Conservation (phyloP, 2,329 filamentous ascomycete species). For the Venturia asperata region DNA sequence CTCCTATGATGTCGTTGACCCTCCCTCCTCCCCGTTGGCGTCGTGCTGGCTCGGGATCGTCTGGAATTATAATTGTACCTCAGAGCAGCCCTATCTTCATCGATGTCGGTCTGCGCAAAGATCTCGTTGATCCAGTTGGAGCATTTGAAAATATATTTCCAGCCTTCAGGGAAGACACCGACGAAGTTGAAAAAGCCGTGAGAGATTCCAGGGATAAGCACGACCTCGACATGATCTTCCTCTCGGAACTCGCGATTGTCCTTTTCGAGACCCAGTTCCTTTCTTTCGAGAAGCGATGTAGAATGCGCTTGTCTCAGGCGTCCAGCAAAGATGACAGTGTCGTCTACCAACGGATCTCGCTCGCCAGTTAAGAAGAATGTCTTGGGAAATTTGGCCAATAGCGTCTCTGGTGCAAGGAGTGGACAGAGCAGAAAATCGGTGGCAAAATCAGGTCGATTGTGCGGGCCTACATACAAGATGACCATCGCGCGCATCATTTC, state of each 20-base stretch:
- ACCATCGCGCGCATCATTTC: slow-evolving; percentile 99
- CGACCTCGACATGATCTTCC: slow-evolving; percentile 71
- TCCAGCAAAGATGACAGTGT: slow-evolving; percentile 93
- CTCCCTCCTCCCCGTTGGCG: slow-evolving; percentile 13
- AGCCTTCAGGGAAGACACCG: slow-evolving; percentile 77
- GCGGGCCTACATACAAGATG: slow-evolving; percentile 89
- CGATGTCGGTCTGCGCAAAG: slow-evolving; percentile 40
- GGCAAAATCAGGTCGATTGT: slow-evolving; percentile 86
- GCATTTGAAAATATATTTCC: slow-evolving; percentile 76
- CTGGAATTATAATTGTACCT: background rate
- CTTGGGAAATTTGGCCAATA: slow-evolving; percentile 84
- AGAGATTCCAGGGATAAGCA: slow-evolving; percentile 77
- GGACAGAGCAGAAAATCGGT: slow-evolving; percentile 88
- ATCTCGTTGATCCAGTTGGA: slow-evolving; percentile 75
- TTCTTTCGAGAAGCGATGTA: slow-evolving; percentile 47
- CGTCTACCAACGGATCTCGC: slow-evolving; percentile 89
- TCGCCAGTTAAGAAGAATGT: slow-evolving; percentile 93
- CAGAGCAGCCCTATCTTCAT: background rate
- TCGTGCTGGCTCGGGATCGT: slow-evolving; percentile 24
- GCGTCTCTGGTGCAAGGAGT: slow-evolving; percentile 74
- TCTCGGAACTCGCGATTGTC: slow-evolving; percentile 53
- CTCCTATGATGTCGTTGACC: slow-evolving; percentile 40
- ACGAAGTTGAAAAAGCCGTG: slow-evolving; percentile 95
- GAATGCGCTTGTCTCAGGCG: slow-evolving; percentile 72
- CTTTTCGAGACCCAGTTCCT: slow-evolving; percentile 50